A percentile compares a stretch with the other conserved stretches of the same genome.
These are phyloP conservation scores for Cenococcum geophilum DNA, from an alignment of 495 filamentous ascomycete genomes.

Conservation along the genomic window DNA sequence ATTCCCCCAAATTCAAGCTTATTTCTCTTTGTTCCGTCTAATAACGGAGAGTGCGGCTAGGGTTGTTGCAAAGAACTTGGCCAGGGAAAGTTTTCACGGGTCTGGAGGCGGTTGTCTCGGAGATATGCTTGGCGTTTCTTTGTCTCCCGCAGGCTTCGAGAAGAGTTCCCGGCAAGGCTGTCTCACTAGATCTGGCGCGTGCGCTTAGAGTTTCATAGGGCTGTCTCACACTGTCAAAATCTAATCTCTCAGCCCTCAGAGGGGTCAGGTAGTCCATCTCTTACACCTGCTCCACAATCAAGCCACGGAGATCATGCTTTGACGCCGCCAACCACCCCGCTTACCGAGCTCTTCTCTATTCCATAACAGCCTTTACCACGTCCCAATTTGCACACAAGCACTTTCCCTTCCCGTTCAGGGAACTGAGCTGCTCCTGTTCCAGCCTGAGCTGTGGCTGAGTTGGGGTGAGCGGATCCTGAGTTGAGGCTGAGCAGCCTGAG, in stretches of 20 bases:
- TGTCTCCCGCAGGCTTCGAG: no score
- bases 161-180: no score
- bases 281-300: no score
- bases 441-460: conserved; percentile 1
- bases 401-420: conserved; percentile 2
- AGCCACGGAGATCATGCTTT: no score
- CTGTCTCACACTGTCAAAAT: no score
- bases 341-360: not conserved
- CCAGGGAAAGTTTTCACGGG: not conserved
- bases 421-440: not conserved
- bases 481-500: not conserved
- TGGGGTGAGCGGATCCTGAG: not conserved
- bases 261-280: no score
- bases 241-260: no score
- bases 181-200: no score
- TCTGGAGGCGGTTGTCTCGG: not conserved
- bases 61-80: not conserved
- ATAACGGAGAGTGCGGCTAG: not conserved
- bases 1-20: not conserved
- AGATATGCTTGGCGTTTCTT: not conserved
- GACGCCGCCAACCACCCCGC: not conserved
- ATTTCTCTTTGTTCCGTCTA: not conserved
- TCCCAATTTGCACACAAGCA: conserved; percentile 4
- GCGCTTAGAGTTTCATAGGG: no score
- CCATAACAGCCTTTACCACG: not conserved